Base-by-base conservation (phyloP, 2,329 filamentous ascomycete genomes). In the Xylaria sp. region DNA sequence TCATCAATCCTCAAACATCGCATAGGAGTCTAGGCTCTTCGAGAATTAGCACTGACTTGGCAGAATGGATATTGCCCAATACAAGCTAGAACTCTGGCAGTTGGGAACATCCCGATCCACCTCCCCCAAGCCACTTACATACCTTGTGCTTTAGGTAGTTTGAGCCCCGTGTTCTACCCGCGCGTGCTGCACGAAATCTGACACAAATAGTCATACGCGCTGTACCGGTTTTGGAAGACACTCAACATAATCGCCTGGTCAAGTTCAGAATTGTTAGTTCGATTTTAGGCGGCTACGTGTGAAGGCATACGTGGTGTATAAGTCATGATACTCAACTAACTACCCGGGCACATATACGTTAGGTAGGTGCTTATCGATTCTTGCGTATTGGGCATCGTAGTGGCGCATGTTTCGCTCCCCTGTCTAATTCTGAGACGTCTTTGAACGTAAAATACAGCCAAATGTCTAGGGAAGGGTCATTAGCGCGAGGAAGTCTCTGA, bases 41-140 rank as follows among this genome's bases (percentile, higher is more conserved):
- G 36, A 7, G 17, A 20, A 36, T 36, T 54, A 54, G 51, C 51
- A 36, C 10, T 13, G 17, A 36, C 28, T 36, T 54, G 28, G 51
- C 51, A 36, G 36, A 13, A 20, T 5, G 31, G 38, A 20, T 23
- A 23, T 23, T 54, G 7, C 26, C 46, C 11, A 13, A 44, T n/a
- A n/a, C 23, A 26, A 26, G 20, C 4, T 48, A 48, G 44, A 48
- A 48, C 20, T 48, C 44, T 23, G 20, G 44, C 44, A 40, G 20
- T 23, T 23, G n/a, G 20, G 44, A 48, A 23, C 44, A 23, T 48
- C n/a, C n/a, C n/a, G 44, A 48, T 48, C 44, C 44, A 48, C 44
- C 20, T 44, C 44, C 44, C 44, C 44, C 44, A 48, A 48, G n/a
- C 44, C 44, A 15, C 46, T 49, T 26, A 23, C 46, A 49, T 48